Evolutionary conservation across 768 basidiomycete species (phyloP).

Genomic region (Russula sp.): DNA sequence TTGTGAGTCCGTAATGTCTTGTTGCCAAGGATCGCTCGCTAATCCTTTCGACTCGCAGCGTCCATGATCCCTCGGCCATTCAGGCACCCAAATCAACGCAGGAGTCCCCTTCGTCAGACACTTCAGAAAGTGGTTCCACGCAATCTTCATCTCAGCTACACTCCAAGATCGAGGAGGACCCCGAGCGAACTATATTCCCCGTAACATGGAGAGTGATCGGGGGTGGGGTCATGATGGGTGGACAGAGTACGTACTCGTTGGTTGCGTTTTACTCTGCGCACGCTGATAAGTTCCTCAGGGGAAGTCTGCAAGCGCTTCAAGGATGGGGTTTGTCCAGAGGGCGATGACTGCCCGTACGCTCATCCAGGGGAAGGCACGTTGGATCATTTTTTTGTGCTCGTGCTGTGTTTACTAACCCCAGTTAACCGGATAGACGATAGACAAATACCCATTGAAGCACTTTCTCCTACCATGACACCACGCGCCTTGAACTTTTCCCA

Average conservation of each 20-base stretch:
- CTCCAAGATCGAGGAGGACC: background rate
- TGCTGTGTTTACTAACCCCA: background rate
- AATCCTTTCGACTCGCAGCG: conserved; percentile 1
- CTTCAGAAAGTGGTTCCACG: background rate
- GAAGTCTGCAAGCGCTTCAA: conserved; percentile 27
- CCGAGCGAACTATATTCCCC: conserved; percentile 47
- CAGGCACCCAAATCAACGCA: background rate
- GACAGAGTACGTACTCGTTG: conserved; percentile 25
- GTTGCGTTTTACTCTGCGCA: background rate
- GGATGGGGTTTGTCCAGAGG: conserved; percentile 28
- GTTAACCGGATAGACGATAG: background rate
- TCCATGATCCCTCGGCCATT: conserved; percentile 11
- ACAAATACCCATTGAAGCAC: background rate
- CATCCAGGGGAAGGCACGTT: conserved; percentile 26
- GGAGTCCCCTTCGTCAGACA: background rate
- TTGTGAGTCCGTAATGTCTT: conserved; percentile 15
- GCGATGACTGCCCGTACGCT: conserved; percentile 27
- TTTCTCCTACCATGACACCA: conserved; percentile 8
- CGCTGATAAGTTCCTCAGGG: conserved; percentile 21
- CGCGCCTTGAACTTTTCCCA: conserved; percentile 11
- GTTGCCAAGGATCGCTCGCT: background rate
- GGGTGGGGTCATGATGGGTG: conserved; percentile 67
- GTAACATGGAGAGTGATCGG: conserved; percentile 74
- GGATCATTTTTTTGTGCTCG: background rate
- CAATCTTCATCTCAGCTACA: background rate